Conservation (phyloP, 192 early-diverging fungal genomes). For the Podila horticola region DNA sequence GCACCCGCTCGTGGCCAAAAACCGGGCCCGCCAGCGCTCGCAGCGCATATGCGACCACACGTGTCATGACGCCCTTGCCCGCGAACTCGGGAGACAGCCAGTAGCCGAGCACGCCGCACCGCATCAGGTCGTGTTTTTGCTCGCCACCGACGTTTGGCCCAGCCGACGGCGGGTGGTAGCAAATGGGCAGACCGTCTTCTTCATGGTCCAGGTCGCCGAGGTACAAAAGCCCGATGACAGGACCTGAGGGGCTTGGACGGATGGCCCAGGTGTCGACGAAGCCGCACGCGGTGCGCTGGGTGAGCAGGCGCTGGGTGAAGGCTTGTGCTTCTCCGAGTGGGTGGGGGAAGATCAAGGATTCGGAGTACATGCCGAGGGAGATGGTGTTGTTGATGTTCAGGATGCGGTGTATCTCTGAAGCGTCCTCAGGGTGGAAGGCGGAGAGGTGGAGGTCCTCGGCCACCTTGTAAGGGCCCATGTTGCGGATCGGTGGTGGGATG, state of each 20-base stretch:
- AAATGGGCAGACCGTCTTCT: constrained; percentile 1
- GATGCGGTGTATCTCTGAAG: not conserved
- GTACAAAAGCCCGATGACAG: constrained; percentile 26
- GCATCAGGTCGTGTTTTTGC: not conserved
- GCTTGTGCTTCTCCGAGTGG: not conserved
- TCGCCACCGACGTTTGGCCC: not conserved
- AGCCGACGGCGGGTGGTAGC: not conserved
- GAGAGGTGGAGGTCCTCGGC: not conserved
- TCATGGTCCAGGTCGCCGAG: constrained; percentile 18
- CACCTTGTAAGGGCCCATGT: not conserved
- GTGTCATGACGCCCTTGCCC: constrained; percentile 1
- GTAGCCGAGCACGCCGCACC: constrained; percentile 1
- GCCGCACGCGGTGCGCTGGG: not conserved
- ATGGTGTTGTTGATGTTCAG: not conserved
- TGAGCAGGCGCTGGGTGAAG: not conserved
- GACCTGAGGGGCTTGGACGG: constrained; percentile 4
- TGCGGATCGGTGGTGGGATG: not conserved
- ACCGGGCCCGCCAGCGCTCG: not conserved
- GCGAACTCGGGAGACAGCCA: constrained; percentile 11
- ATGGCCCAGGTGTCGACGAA: constrained; percentile 19
- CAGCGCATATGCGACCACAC: not conserved
- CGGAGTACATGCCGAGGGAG: not conserved
- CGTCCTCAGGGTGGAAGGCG: not conserved
- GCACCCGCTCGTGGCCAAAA: constrained; percentile 10
- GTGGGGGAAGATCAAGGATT: not conserved